A percentile compares a stretch with the other conserved stretches of the same genome.
Evolutionary conservation across 305 asterid species (phyloP).

Genomic region (Petunia hybrid): DNA sequence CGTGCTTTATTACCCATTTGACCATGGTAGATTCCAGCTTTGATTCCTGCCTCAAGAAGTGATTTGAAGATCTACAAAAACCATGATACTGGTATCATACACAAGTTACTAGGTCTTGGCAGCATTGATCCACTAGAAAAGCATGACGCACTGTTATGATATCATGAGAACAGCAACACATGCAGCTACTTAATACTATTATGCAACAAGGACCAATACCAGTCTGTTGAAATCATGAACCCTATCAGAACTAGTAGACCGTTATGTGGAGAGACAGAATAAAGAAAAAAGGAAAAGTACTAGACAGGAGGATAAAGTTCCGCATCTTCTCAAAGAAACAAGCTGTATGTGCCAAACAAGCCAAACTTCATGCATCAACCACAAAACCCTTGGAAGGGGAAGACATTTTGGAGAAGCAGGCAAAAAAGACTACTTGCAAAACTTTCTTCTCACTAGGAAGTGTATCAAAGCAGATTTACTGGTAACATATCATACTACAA

Average conservation of each 20-base stretch:
- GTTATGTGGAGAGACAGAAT: constrained; percentile 6
- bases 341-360: constrained; percentile 8
- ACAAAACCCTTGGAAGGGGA: constrained; percentile 6
- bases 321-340: constrained; percentile 22
- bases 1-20: constrained; percentile 88
- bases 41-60: constrained; percentile 66
- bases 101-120: constrained; percentile 11
- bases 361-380: constrained; percentile 27
- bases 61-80: constrained; percentile 59
- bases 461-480: constrained; percentile 11
- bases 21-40: constrained; percentile 89
- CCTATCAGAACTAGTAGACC: constrained; percentile 16
- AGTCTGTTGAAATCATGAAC: constrained; percentile 25
- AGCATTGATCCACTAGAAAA: constrained; percentile 4
- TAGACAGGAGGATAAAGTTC: neutral
- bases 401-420: neutral
- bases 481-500: constrained; percentile 22
- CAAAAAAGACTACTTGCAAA: neutral
- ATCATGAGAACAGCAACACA: constrained; percentile 23
- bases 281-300: neutral
- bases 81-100: constrained; percentile 35
- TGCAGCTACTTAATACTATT: neutral
- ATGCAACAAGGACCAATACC: constrained; percentile 10
- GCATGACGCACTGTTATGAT: constrained; percentile 4
- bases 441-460: constrained; percentile 15